These are phyloP conservation scores for Articulospora tetracladia DNA, from an alignment of 495 filamentous ascomycete species.

Conservation along the genomic window DNA sequence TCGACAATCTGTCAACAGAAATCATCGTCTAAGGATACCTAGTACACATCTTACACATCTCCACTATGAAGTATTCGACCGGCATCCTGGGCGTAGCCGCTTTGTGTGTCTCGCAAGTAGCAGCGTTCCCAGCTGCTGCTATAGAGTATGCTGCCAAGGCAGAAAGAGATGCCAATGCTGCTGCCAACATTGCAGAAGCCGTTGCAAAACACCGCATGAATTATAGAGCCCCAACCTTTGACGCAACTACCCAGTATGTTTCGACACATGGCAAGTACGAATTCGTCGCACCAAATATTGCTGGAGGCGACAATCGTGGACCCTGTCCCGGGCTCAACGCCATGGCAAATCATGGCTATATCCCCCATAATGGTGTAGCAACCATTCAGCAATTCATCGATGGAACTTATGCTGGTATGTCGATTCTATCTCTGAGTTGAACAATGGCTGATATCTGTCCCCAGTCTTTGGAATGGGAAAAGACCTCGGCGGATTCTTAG, in stretches of 20 bases:
- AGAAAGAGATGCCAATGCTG: conserved; percentile 5
- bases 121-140: conserved; percentile 14
- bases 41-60: too few relatives aligned
- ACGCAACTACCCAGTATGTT: conserved; percentile 23
- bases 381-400: conserved; percentile 33
- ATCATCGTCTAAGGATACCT: background rate
- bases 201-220: background rate
- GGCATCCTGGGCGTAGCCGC: background rate
- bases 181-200: conserved; percentile 1
- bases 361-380: conserved; percentile 48
- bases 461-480: conserved; percentile 45
- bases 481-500: conserved; percentile 46
- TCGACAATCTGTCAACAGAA: background rate
- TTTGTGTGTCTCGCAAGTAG: background rate
- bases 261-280: conserved; percentile 32
- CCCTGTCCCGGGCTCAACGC: conserved; percentile 49
- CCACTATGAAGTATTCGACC: conserved; percentile 11
- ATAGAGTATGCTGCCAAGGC: conserved; percentile 9
- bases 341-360: conserved; percentile 49
- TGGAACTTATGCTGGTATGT: conserved; percentile 12
- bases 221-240: conserved; percentile 3
- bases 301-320: conserved; percentile 37
- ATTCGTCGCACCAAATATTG: conserved; percentile 36
- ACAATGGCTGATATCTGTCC: background rate
- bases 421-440: background rate